Evolutionary conservation across 768 basidiomycete genomes (phyloP), one percentile per base, ranked within the genome.

Genomic region (Daedaleopsis nitida): DNA sequence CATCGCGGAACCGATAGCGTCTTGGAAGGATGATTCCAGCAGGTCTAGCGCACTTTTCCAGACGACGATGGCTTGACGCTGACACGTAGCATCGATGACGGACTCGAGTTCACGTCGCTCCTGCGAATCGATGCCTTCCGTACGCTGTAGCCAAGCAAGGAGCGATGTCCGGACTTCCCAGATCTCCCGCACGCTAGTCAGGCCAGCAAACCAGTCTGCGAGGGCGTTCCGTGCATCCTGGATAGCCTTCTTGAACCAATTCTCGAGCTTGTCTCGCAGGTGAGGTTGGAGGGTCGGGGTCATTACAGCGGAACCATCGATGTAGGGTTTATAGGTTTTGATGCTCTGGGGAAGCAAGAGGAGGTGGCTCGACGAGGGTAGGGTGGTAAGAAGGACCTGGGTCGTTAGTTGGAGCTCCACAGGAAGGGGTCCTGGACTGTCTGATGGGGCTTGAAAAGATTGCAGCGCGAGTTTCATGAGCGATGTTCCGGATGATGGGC

Each of bases 301-400:
- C 4, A 85, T 83, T 0, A 84, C 72, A 0, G 91, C 86, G 10
- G 80, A 76, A 7, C 87, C 75, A 67, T 94, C 89, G 62, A 96
- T 83, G 72, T 92, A 96, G 10, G 95, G 95, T 67, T 87, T 91
- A 73, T 95, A 97, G 5, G 83, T 81, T 65, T 82, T 83, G 61
- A 98, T 82, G 60, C 78, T 82, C 1, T 78, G 69, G 0, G 94
- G 93, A 0, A 98, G 81, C 56, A 92, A 81, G 16, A 87, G 82
- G 62, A 95, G 86, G 64, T 94, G 91, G 24, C 89, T 85, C 0
- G 93, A 89, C 0, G 95, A 94, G 0, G 94, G 94, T 23, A 96
- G 81, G 10, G 81, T 80, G 24, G 81, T 77, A 19, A 98, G 79
- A 27, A 96, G 76, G 1, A 80, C 73, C 48, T 87, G 82, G 0